These are phyloP conservation scores for Porogramme epimiltina DNA, from an alignment of 1,284 basidiomycete genomes.

Conservation along the genomic window DNA sequence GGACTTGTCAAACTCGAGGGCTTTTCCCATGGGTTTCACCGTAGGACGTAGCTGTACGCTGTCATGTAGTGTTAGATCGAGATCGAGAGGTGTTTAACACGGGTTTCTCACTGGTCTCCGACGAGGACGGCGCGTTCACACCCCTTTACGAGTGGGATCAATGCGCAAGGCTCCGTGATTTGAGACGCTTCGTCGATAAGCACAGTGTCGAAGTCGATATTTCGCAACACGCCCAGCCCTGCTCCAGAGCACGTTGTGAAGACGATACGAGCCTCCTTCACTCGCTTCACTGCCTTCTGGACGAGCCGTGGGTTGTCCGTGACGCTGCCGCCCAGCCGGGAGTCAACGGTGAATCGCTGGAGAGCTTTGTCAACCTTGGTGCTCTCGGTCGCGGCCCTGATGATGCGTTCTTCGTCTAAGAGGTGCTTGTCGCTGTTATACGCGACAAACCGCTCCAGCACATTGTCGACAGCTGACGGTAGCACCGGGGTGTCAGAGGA, in stretches of 20 bases:
- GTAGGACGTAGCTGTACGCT: constrained; percentile 69
- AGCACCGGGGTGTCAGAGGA: background rate
- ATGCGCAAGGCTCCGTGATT: constrained; percentile 60
- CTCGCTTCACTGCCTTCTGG: constrained; percentile 57
- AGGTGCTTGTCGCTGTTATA: constrained; percentile 44
- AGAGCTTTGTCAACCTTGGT: constrained; percentile 58
- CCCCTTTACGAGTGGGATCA: constrained; percentile 68
- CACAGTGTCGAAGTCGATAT: constrained; percentile 58
- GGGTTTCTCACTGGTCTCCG: constrained; percentile 63
- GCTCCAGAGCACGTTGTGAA: constrained; percentile 70
- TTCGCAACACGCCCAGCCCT: constrained; percentile 57
- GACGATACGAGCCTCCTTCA: constrained; percentile 54
- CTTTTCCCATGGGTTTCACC: constrained; percentile 57
- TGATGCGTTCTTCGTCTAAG: constrained; percentile 52
- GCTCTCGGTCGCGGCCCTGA: constrained; percentile 65
- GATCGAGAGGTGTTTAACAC: background rate
- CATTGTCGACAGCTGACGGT: constrained; percentile 63
- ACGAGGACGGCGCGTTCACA: constrained; percentile 58
- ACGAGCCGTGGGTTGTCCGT: constrained; percentile 58
- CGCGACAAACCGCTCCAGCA: constrained; percentile 59
- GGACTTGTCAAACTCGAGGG: constrained; percentile 58
- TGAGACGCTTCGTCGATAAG: constrained; percentile 71
- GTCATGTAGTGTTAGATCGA: background rate
- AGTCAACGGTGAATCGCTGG: constrained; percentile 61
- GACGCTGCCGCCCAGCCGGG: constrained; percentile 59